Percentiles rank a stretch among this genome's conserved stretches.
Evolutionary conservation across 2,329 filamentous ascomycete genomes (phyloP).

Genomic region (Botryosphaeria dothidea): DNA sequence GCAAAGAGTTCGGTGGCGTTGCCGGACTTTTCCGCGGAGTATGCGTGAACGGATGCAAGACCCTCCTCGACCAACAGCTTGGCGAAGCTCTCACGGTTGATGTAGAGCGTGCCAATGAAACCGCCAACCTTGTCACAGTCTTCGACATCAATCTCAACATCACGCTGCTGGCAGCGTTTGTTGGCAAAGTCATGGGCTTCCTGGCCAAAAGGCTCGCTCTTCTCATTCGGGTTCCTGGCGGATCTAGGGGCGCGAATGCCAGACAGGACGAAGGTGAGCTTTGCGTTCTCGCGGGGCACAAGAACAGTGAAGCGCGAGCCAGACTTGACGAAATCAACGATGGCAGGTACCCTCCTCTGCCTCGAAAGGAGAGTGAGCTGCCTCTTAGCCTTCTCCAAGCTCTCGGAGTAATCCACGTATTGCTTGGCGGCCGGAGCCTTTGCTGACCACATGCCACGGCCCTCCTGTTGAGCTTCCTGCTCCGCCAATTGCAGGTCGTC

Average conservation of each 20-base stretch:
- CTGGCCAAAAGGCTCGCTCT: slow-evolving; percentile 90
- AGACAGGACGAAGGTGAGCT: slow-evolving; percentile 90
- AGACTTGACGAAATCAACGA: slow-evolving; percentile 98
- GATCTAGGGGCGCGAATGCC: slow-evolving; percentile 90
- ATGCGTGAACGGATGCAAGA: slow-evolving; percentile 85
- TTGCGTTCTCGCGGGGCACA: slow-evolving; percentile 88
- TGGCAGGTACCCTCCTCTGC: slow-evolving; percentile 86
- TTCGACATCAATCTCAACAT: slow-evolving; percentile 93
- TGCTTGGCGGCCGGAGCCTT: slow-evolving; percentile 82
- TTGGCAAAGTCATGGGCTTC: slow-evolving; percentile 92
- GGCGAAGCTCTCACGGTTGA: slow-evolving; percentile 94
- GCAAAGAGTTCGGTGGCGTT: slow-evolving; percentile 84
- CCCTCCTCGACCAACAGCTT: slow-evolving; percentile 93
- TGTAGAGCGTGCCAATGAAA: slow-evolving; percentile 91
- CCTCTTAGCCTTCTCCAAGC: slow-evolving; percentile 90
- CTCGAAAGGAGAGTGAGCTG: slow-evolving; percentile 84
- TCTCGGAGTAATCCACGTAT: slow-evolving; percentile 89
- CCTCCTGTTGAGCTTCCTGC: slow-evolving; percentile 77
- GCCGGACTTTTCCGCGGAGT: slow-evolving; percentile 93
- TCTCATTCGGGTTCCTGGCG: slow-evolving; percentile 75
- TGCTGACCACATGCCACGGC: slow-evolving; percentile 92
- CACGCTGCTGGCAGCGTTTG: slow-evolving; percentile 85
- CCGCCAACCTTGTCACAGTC: slow-evolving; percentile 95
- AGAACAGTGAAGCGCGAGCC: slow-evolving; percentile 91
- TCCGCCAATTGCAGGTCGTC: slow-evolving; percentile 83